Base-by-base conservation (phyloP, 2,329 filamentous ascomycete species). In the Sarocladium strictum region DNA sequence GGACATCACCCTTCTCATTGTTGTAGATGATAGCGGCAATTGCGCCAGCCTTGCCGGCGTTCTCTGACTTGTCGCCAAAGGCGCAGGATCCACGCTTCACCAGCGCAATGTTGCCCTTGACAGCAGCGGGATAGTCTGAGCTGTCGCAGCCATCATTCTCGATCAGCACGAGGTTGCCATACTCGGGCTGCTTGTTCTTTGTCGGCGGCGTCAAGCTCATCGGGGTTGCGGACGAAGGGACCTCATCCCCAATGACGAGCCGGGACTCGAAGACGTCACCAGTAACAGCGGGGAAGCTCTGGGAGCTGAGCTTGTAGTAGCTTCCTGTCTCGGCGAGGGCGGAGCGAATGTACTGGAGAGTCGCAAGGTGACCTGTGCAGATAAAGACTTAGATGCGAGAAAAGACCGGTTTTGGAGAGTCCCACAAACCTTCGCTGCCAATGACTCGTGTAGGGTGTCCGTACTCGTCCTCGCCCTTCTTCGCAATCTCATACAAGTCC, bases 11-110 rank as follows among this genome's bases (percentile, higher is more conserved):
- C 1, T 77, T 70, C 50, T 83, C 82, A 60, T 85, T 86, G 73
- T 93, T 90, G 71, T 89, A 92, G 51, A 94, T 76, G 14, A 94
- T 71, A 1, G 85, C 86, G 1, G 84, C 89, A 3, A 81, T 68
- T 4, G 89, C 89, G 19, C 88, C 87, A 1, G 86, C 86, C 50
- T 74, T 76, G 40, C 84, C 86, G 5, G 89, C 88, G 14, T 80
- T 72, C 53, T 77, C 77, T 1, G 86, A 86, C 72, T 94, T 94
- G 56, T 76, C 69, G 11, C 84, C 87, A 61, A 93, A 94, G 7
- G 82, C 61, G 64, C 89, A 94, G 1, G 70, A 75, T 53, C 89
- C 89, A 54, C 89, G 84, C 27, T 77, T 74, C 59, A 94, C 78
- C 35, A 94, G 75, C 10, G 86, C 88, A 56, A 94, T 85, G 56